These are phyloP conservation scores for Coelastrella sp. DNA, from an alignment of 139 green algal species.

Conservation along the genomic window DNA sequence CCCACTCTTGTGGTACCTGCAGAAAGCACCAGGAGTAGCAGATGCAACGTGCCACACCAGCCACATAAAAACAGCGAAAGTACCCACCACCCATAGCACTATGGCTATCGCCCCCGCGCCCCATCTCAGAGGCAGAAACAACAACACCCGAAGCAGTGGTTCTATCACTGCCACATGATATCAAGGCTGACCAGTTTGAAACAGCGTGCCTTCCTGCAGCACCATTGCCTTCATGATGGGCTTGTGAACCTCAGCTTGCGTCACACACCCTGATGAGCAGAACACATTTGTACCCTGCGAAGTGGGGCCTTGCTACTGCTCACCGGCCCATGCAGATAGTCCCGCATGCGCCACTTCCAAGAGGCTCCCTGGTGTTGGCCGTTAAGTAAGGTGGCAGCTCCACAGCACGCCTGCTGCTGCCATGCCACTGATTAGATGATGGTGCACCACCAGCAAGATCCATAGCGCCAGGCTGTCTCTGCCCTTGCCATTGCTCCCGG, in stretches of 20 bases:
- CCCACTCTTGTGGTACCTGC: not conserved
- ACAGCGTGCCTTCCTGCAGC: not conserved
- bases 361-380: constrained; percentile 4
- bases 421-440: not conserved
- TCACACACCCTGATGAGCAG: not conserved
- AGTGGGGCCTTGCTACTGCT: not conserved
- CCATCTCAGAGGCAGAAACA: not conserved
- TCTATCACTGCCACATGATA: not conserved
- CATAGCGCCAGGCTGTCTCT: not conserved
- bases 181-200: not conserved
- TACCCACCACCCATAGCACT: too few species aligned
- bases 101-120: too few species aligned
- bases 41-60: not conserved
- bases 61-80: too few species aligned
- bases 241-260: not conserved
- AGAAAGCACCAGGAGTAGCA: not conserved
- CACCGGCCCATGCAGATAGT: constrained; percentile 10
- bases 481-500: not conserved
- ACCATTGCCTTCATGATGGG: not conserved
- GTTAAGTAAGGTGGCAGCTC: not conserved
- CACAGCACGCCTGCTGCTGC: not conserved
- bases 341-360: constrained; percentile 13
- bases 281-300: not conserved
- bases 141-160: not conserved
- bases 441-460: not conserved